Percentiles rank a stretch among this genome's conserved stretches.
Conservation (phyloP, 495 filamentous ascomycete species). For the Hyaloscypha variabilis region DNA sequence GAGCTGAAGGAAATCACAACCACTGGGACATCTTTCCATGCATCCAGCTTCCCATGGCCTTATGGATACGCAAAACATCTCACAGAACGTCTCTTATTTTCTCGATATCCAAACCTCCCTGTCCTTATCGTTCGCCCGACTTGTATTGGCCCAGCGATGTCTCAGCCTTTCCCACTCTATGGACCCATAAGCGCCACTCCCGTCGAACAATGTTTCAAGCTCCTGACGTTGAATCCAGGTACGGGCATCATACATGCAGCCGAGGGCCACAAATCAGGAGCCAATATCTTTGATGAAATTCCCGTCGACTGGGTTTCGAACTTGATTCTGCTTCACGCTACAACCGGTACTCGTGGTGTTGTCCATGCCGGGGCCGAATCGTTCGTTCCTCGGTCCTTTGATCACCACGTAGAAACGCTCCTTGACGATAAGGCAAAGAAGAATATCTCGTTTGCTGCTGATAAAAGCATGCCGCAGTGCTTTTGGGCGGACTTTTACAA, state of each 20-base stretch:
- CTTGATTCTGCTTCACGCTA: conserved; percentile 21
- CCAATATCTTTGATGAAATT: conserved; percentile 24
- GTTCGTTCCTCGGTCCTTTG: conserved; percentile 13
- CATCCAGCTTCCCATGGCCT: conserved; percentile 14
- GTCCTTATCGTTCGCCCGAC: conserved; percentile 17
- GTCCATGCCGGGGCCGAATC: conserved; percentile 14
- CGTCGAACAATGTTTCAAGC: conserved; percentile 3
- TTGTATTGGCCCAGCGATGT: conserved; percentile 17
- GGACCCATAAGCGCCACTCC: conserved; percentile 12
- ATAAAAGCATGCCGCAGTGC: not conserved
- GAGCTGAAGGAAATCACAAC: conserved; percentile 13
- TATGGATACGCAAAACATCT: conserved; percentile 26
- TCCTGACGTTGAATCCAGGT: not conserved
- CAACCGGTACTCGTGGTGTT: conserved; percentile 11
- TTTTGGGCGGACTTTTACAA: conserved; percentile 2
- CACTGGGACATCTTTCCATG: conserved; percentile 13
- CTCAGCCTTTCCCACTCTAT: conserved; percentile 18
- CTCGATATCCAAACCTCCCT: conserved; percentile 14
- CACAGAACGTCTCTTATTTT: conserved; percentile 13
- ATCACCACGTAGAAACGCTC: not conserved
- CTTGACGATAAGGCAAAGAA: not conserved
- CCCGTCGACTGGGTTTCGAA: conserved; percentile 22
- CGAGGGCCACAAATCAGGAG: not conserved
- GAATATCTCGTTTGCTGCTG: not conserved
- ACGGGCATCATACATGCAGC: conserved; percentile 1